phyloP scores from a whole-genome alignment of 148 eudicot genomes.

The Polygonum aviculare region DNA sequence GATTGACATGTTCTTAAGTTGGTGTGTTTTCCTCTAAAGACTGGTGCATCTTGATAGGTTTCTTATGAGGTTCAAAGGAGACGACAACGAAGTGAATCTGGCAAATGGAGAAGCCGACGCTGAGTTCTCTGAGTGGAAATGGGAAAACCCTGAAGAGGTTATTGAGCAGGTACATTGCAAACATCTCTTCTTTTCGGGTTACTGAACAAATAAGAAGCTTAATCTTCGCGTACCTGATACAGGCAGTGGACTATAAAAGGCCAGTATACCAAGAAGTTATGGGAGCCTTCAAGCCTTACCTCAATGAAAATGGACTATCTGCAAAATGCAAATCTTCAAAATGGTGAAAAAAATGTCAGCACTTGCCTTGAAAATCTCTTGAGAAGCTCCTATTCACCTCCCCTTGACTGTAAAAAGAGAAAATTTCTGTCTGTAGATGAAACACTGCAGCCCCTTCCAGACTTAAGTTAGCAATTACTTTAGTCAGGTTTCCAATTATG shows the following conservation, averaged over 20 bases:
- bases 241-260: slow-evolving; percentile 98
- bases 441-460: neutral
- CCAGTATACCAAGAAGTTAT: slow-evolving; percentile 91
- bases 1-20: neutral
- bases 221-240: slow-evolving; percentile 5
- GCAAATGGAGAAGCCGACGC: slow-evolving; percentile 70
- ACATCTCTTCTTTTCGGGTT: neutral
- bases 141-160: slow-evolving; percentile 81
- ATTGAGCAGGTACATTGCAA: slow-evolving; percentile 61
- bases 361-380: neutral
- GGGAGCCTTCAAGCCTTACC: slow-evolving; percentile 48
- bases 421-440: neutral
- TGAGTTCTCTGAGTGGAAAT: slow-evolving; percentile 96
- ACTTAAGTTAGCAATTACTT: neutral
- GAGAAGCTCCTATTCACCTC: neutral
- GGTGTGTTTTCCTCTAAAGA: neutral
- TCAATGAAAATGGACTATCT: slow-evolving; percentile 31
- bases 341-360: slow-evolving; percentile 52
- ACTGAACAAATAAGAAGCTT: neutral
- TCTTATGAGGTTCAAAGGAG: slow-evolving; percentile 66
- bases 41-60: slow-evolving; percentile 36
- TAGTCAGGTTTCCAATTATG: neutral
- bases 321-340: slow-evolving; percentile 73
- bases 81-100: slow-evolving; percentile 66
- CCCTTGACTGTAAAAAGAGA: slow-evolving; percentile 3